Conservation (phyloP, 1,139 yeast species). For the Arxiozyma slooffiae region DNA sequence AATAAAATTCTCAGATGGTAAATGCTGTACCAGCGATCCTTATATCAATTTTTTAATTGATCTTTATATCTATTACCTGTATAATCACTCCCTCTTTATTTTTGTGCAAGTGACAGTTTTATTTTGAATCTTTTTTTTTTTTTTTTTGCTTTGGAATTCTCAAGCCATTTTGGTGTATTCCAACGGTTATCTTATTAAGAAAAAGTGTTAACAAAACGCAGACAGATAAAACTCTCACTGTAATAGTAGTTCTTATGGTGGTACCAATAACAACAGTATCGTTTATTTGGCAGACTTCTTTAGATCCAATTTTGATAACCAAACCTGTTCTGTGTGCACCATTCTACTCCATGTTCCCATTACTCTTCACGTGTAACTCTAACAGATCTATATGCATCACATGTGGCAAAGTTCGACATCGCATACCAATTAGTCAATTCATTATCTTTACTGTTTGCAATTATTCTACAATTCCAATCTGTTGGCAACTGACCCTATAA, state of each 20-base stretch:
- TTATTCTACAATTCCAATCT: constrained; percentile 54
- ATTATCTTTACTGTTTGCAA: constrained; percentile 35
- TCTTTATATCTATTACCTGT: too few species aligned
- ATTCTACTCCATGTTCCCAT: constrained; percentile 74
- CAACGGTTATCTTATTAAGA: neutral
- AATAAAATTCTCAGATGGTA: too few species aligned
- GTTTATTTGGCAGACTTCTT: neutral
- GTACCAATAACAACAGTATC: neutral
- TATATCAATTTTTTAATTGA: too few species aligned
- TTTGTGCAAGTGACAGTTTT: too few species aligned
- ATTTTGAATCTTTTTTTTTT: too few species aligned
- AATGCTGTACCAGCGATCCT: too few species aligned
- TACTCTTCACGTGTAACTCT: constrained; percentile 70
- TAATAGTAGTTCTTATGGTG: too few species aligned
- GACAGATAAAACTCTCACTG: too few species aligned
- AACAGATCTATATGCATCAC: constrained; percentile 41
- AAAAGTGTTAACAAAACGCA: neutral
- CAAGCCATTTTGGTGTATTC: neutral
- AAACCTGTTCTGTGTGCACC: constrained; percentile 61
- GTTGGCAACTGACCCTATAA: constrained; percentile 58
- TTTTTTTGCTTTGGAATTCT: neutral
- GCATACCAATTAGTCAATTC: constrained; percentile 47
- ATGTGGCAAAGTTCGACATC: constrained; percentile 46
- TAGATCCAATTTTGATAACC: constrained; percentile 42
- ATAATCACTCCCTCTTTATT: too few species aligned